Base-by-base conservation (phyloP, 768 basidiomycete species). In the Steccherinum ochraceum region DNA sequence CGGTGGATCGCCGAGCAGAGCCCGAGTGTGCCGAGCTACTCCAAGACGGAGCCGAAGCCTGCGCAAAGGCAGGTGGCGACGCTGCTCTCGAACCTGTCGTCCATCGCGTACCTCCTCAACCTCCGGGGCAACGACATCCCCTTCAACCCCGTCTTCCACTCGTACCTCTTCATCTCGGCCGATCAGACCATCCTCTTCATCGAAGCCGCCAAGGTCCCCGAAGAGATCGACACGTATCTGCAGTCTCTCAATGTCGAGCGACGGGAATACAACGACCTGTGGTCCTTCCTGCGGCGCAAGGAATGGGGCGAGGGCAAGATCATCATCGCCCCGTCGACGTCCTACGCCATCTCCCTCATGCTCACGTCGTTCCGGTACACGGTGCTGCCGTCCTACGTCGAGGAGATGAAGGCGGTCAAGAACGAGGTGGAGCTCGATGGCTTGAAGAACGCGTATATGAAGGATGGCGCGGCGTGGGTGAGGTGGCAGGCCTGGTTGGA, bases 401-500 rank as follows among this genome's bases (percentile, higher is more conserved):
- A 93, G 52, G 69, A 78, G 45, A 79, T 86, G 69, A 89, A 93
- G 74, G 80, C 88, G 1, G 71, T 94, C 62, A 99, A 99, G 79
- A 98, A 94, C 64, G 73, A 80, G 40, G 77, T 77, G 24, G 94
- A 97, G 69, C 73, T 96, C 48, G 81, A 85, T 40, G 94, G 95
- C 2, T 67, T 96, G 64, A 76, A 79, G 54, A 71, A 79, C 40
- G 95, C 95, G 0, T 97, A 97, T 67, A 66, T 92, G 13, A 79
- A 93, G 48, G 96, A 99, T 66, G 95, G 93, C 19, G 86, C 79
- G 50, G 86, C 93, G 18, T 89, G 81, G 63, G 86, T 83, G 35
- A 76, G 74, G 61, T 98, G 92, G 83, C 79, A 93, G 52, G 88
- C 92, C 1, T 95, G 93, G 92, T 72, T 99, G 1, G 93, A 97